Conservation (phyloP, 1,284 basidiomycete species). For the Peniophora sp. region DNA sequence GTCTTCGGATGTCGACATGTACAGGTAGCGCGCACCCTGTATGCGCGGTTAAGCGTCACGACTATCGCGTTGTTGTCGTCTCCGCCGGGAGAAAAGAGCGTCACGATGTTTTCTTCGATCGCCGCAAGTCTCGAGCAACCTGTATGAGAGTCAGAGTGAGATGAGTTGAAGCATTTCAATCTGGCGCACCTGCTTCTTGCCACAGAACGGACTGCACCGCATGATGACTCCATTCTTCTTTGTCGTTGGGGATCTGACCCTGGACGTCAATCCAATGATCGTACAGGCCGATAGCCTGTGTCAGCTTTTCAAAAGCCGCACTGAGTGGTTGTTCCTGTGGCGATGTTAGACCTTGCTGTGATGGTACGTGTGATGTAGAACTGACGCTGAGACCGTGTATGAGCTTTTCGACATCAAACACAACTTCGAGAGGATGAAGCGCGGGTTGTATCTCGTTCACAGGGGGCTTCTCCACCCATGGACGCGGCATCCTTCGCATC, state of each 20-base stretch:
- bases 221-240: conserved; percentile 64
- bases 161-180: background rate
- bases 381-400: conserved; percentile 41
- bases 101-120: conserved; percentile 62
- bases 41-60: conserved; percentile 54
- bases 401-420: conserved; percentile 64
- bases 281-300: conserved; percentile 59
- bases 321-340: conserved; percentile 65
- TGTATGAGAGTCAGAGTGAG: conserved; percentile 18
- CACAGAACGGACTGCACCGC: conserved; percentile 66
- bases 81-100: conserved; percentile 53
- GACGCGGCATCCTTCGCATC: conserved; percentile 56
- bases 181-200: conserved; percentile 50
- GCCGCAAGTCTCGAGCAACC: conserved; percentile 60
- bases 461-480: conserved; percentile 35
- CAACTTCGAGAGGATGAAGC: conserved; percentile 65
- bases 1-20: background rate
- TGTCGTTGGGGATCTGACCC: conserved; percentile 37
- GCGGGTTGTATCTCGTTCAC: conserved; percentile 73
- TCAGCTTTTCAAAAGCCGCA: conserved; percentile 58
- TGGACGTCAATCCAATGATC: conserved; percentile 62
- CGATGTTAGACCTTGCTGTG: background rate
- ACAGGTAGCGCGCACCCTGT: conserved; percentile 35
- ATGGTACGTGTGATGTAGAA: conserved; percentile 17
- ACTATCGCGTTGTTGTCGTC: conserved; percentile 56